A percentile compares a stretch with the other conserved stretches of the same genome.
These are phyloP conservation scores for Serendipita vermifera DNA, from an alignment of 768 basidiomycete genomes.

Conservation along the genomic window DNA sequence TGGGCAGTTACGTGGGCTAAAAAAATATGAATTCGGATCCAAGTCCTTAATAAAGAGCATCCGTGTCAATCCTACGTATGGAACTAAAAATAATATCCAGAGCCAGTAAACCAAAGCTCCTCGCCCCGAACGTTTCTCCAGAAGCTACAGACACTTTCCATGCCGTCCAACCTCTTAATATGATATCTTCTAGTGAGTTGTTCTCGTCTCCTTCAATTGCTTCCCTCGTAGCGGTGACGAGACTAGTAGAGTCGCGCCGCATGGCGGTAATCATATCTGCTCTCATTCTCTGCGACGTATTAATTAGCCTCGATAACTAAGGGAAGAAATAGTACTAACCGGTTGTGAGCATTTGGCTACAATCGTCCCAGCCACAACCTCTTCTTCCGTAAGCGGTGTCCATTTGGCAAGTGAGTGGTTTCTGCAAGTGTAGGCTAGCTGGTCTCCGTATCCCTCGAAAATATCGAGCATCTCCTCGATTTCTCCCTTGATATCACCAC, in stretches of 20 bases:
- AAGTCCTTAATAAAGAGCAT: too few relatives aligned
- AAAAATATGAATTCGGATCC: too few relatives aligned
- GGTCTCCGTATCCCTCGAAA: constrained; percentile 30
- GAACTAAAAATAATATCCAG: constrained; percentile 45
- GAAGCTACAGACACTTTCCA: constrained; percentile 33
- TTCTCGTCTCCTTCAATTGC: constrained; percentile 40
- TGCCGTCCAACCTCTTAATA: constrained; percentile 42
- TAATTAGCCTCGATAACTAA: neutral
- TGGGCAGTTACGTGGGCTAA: too few relatives aligned
- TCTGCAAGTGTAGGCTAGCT: constrained; percentile 37
- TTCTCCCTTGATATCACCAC: neutral
- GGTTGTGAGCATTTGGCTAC: constrained; percentile 48
- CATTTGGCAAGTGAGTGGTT: constrained; percentile 24
- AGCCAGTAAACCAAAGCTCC: constrained; percentile 50
- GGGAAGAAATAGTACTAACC: constrained; percentile 28
- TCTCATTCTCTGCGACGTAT: constrained; percentile 9
- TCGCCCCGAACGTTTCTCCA: constrained; percentile 37
- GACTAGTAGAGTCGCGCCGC: constrained; percentile 39
- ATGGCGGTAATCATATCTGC: constrained; percentile 40
- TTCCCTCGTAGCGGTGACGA: constrained; percentile 38
- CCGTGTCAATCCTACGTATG: constrained; percentile 18
- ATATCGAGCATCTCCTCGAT: constrained; percentile 12
- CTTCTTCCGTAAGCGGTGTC: constrained; percentile 43
- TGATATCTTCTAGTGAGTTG: constrained; percentile 26
- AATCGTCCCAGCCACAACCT: constrained; percentile 54